These are phyloP conservation scores for Cerrena zonata DNA, from an alignment of 1,284 basidiomycete species.

Conservation along the genomic window DNA sequence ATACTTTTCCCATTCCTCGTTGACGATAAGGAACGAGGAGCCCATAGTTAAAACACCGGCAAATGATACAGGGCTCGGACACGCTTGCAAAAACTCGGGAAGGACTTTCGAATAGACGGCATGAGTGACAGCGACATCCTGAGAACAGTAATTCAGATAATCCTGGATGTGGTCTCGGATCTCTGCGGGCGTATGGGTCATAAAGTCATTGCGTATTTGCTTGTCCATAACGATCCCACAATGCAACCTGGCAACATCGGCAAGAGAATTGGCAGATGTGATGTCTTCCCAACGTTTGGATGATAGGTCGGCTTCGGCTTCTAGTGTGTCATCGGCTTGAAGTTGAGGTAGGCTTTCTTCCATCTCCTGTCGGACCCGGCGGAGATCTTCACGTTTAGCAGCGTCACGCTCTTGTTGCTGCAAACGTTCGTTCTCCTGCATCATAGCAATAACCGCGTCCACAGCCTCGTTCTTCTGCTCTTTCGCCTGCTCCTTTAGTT, in stretches of 20 bases:
- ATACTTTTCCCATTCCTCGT: conserved; percentile 85
- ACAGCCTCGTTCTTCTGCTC: conserved; percentile 55
- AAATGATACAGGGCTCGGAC: conserved; percentile 91
- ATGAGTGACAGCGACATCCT: conserved; percentile 83
- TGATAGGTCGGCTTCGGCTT: conserved; percentile 36
- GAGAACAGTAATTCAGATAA: conserved; percentile 85
- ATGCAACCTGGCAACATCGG: conserved; percentile 87
- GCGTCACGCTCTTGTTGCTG: conserved; percentile 34
- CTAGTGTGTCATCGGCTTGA: conserved; percentile 34
- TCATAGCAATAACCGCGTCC: conserved; percentile 46
- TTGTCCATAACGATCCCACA: conserved; percentile 83
- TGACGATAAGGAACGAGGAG: conserved; percentile 85
- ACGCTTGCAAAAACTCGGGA: conserved; percentile 79
- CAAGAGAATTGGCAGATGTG: conserved; percentile 87
- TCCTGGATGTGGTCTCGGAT: conserved; percentile 67
- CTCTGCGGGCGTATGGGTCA: conserved; percentile 55
- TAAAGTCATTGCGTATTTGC: conserved; percentile 74
- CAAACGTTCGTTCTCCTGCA: conserved; percentile 43
- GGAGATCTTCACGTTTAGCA: conserved; percentile 27
- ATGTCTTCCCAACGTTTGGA: conserved; percentile 85
- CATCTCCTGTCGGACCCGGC: conserved; percentile 27
- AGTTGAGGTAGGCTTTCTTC: conserved; percentile 37
- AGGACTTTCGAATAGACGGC: conserved; percentile 76
- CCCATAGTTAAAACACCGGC: conserved; percentile 91
- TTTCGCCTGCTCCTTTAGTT: conserved; percentile 53